These are phyloP conservation scores for Ophiocordyceps camponoti-leonardi DNA, from an alignment of 2,329 filamentous ascomycete species.

Conservation along the genomic window DNA sequence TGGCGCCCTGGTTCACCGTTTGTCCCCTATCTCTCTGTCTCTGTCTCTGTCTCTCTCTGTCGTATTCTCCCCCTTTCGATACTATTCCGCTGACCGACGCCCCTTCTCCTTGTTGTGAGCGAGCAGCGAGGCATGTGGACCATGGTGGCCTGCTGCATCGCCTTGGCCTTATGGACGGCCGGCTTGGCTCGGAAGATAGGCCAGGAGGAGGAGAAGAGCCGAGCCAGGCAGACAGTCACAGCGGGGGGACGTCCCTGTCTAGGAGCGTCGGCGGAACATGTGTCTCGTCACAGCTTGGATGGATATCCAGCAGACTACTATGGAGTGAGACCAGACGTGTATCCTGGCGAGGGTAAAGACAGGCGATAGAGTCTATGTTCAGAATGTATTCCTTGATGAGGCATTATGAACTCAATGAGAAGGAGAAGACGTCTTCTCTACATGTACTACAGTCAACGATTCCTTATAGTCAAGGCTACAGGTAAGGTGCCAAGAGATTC, in stretches of 20 bases:
- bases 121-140: slow-evolving; percentile 50
- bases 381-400: too few species aligned
- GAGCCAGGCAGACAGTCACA: neutral
- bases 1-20: slow-evolving; percentile 48
- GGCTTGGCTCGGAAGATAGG: slow-evolving; percentile 27
- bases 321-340: neutral
- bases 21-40: slow-evolving; percentile 15
- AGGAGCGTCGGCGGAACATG: neutral
- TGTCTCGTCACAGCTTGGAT: neutral
- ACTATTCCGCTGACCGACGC: neutral
- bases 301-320: neutral
- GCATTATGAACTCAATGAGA: too few species aligned
- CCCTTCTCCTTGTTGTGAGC: neutral
- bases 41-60: too few species aligned
- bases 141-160: slow-evolving; percentile 48
- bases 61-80: neutral
- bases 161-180: slow-evolving; percentile 40
- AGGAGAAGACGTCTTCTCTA: too few species aligned
- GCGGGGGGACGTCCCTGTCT: neutral
- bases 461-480: too few species aligned
- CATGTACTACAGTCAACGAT: too few species aligned
- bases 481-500: too few species aligned
- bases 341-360: neutral
- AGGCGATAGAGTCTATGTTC: too few species aligned
- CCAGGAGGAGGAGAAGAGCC: slow-evolving; percentile 3